Evolutionary conservation across 208 protist genomes (phyloP), one percentile per base, ranked within the genome.

Genomic region (Leishmania guyanensis): DNA sequence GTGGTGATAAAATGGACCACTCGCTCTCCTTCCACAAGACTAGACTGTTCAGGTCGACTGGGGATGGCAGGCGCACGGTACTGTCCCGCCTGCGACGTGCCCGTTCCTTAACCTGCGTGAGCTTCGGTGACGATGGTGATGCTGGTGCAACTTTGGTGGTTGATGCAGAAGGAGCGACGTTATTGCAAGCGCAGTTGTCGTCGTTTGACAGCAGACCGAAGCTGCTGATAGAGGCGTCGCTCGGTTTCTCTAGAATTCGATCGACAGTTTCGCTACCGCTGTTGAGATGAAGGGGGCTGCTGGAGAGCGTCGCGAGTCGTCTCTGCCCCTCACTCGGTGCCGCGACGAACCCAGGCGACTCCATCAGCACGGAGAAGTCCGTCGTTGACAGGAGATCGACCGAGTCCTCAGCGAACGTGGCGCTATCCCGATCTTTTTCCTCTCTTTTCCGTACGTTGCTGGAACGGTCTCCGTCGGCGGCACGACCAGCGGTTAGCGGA

Each of bases 51-150:
- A 69, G 50, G 22, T 48, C 68, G 0, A 75, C 80, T 2, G 80
- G 80, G 36, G 80, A 84, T 5, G 79, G 79, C 3, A 69, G 43
- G 46, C 39, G 80, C n/a, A 79, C 46, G 29, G 14, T 43, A 6
- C 26, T 48, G 2, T 66, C 56, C 0, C 36, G 36, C 33, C 2
- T 12, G 53, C 22, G 54, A 36, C 56, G n/a, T 12, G 71, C 5
- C 10, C 71, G 71, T 29, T 20, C 26, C 46, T 56, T 3, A 29
- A 14, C 71, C 20, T 58, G 71, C 16, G 75, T 2, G 22, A 66
- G 56, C 39, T 68, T 33, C 56, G 75, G 36, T n/a, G 58, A n/a
- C 53, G 36, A 33, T 71, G 17, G 6, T 2, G 65, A 71, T 26
- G 36, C 39, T 10, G 5, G 68, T 29, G 68, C 43, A 3, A 53